Evolutionary conservation across 208 protist genomes (phyloP), one percentile per base, ranked within the genome.

Genomic region (Trypanosoma avium): DNA sequence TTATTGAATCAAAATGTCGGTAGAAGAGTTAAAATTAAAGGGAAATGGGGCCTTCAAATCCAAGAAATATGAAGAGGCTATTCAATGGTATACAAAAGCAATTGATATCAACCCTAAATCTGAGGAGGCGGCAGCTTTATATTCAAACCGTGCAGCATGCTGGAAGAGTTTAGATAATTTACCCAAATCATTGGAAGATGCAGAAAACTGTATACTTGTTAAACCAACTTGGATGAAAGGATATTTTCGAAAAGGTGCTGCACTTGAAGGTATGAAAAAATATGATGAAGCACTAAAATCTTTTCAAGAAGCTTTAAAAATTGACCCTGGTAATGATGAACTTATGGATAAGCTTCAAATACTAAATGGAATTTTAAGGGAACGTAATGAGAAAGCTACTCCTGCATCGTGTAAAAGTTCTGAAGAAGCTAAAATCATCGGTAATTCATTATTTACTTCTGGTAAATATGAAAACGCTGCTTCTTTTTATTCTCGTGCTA

Each of bases 21-120:
- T 67, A 1, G 88, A 94, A 26, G 88, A 92, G 3, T 82, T 89
- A 45, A 96, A 94, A 61, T 22, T 73, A 24, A 95, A 97, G 76
- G 93, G 93, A 22, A 97, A 96, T 77, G 88, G 89, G 15, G 82
- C 83, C 29, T 96, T 96, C 78, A 96, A 94, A 77, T 78, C 73
- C 29, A 89, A 92, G 74, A 80, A 86, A 33, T 97, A 87, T 75
- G 54, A 77, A 53, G 87, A 96, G 29, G 93, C 93, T 15, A 92
- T 97, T 47, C 74, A 91, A 10, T 95, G 79, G 78, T 97, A 97
- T 67, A 90, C 90, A 10, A 95, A 97, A 70, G 93, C 93, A 10
- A 89, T 97, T 47, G 82, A 67, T 17, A 17, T 84, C 21, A 75
- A 93, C 64, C 89, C 93, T 9, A 65, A 83, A 67, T 71, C 70